Base-by-base conservation (phyloP, 305 asterid genomes). In the Ajuga reptans region DNA sequence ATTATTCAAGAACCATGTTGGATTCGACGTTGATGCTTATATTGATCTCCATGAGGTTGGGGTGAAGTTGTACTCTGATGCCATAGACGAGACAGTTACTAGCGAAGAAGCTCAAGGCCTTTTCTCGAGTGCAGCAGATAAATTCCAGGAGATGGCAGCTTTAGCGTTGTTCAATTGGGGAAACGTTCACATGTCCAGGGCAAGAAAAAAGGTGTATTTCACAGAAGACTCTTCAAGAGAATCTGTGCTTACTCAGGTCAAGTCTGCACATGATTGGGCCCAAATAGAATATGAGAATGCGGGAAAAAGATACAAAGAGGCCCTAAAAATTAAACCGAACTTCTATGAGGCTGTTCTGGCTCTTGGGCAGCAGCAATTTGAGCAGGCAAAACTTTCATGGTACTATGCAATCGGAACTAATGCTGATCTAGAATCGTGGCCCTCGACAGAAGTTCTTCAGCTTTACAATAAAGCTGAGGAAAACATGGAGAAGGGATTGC, bases 91-190 rank as follows among this genome's bases (percentile, higher is more conserved):
- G 69, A 82, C 84, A 0, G 84, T 85, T 39, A 89, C 98, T 9
- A 83, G 96, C 73, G 96, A 86, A 64, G 96, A 89, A 77, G 95
- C 96, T 72, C 95, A 92, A 76, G 89, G 71, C 15, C 81, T 84
- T 58, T 89, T 92, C 71, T 21, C 41, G 56, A 58, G 71, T 46
- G 95, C 98, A 9, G 89, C 83, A 15, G 96, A 92, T 46, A 92
- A 83, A 69, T 92, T 92, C 72, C 88, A 86, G 74, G 98, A 89
- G 69, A 88, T 92, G 95, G 85, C 91, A 18, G 96, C 96, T 70
- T 81, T 89, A 71, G 96, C 96, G 39, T 70, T 92, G 86, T 89
- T 92, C 85, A 89, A 92, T 55, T 89, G 95, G 84, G 96, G 96
- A 9, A 92, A 88, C 56, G 95, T 92, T 69, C 90, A 89, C 75